Conservation (phyloP, 495 filamentous ascomycete species). For the Haplographium delicatum region DNA sequence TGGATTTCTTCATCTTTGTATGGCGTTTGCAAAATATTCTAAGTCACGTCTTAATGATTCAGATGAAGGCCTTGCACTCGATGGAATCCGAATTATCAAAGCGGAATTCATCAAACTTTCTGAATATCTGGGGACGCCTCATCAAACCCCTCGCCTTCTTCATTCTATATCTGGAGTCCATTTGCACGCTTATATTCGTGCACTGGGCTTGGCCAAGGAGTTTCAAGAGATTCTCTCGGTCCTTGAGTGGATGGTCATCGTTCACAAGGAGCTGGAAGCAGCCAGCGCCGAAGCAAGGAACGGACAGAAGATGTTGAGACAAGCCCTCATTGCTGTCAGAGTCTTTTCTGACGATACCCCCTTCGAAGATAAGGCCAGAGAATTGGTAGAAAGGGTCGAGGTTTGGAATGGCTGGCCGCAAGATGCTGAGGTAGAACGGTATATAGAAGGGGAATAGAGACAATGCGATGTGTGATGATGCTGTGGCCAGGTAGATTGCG, state of each 20-base stretch:
- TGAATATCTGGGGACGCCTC: not conserved
- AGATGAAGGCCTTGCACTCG: not conserved
- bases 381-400: constrained; percentile 12
- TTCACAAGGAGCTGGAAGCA: constrained; percentile 16
- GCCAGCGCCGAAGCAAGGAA: constrained; percentile 9
- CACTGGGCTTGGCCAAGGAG: constrained; percentile 45
- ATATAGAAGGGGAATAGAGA: not conserved
- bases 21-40: constrained; percentile 38
- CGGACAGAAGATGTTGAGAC: constrained; percentile 6
- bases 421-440: constrained; percentile 16
- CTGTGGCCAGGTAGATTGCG: too few species aligned
- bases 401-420: constrained; percentile 25
- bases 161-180: constrained; percentile 23
- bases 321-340: constrained; percentile 16
- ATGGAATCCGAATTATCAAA: not conserved
- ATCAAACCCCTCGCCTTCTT: constrained; percentile 5
- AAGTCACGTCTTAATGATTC: constrained; percentile 9
- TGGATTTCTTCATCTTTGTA: constrained; percentile 43
- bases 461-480: too few species aligned
- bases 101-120: constrained; percentile 15
- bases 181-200: constrained; percentile 50
- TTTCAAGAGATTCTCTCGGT: constrained; percentile 44
- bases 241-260: constrained; percentile 46
- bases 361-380: constrained; percentile 3
- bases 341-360: constrained; percentile 3